Evolutionary conservation across 495 filamentous ascomycete genomes (phyloP).

Genomic region (Aspergillus hancockii): DNA sequence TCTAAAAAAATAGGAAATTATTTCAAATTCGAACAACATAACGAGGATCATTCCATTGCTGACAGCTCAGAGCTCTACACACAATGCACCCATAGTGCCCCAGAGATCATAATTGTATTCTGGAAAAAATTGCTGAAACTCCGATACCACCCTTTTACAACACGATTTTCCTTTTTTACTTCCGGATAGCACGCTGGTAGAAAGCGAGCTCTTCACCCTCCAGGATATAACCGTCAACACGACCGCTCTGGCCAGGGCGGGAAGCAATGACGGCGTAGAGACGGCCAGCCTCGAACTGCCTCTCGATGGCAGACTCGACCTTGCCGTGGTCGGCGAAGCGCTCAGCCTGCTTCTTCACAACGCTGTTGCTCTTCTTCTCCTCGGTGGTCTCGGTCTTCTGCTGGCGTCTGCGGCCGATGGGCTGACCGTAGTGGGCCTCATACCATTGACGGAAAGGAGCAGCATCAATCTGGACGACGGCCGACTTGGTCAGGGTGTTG

Average conservation of each 20-base stretch:
- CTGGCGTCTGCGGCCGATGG: conserved; percentile 87
- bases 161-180: conserved; percentile 62
- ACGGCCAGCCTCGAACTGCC: conserved; percentile 98
- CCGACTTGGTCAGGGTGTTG: conserved; percentile 98
- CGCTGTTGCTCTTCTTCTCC: conserved; percentile 88
- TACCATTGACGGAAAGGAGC: conserved; percentile 99
- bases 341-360: conserved; percentile 93
- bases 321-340: conserved; percentile 81
- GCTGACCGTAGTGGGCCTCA: conserved; percentile 96
- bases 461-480: conserved; percentile 97
- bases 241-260: conserved; percentile 94
- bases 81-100: conserved; percentile 44
- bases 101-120: conserved; percentile 43
- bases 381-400: conserved; percentile 67
- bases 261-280: conserved; percentile 89
- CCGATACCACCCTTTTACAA: conserved; percentile 46
- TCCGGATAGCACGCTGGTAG: conserved; percentile 98
- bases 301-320: conserved; percentile 89
- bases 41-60: conserved; percentile 40
- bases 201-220: conserved; percentile 99
- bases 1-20: conserved; percentile 12
- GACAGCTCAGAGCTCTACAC: conserved; percentile 48
- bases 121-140: conserved; percentile 50
- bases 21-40: conserved; percentile 18
- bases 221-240: conserved; percentile 94